These are phyloP conservation scores for Cyclanthera cordifolia DNA, from an alignment of 306 rosid species.

Conservation along the genomic window DNA sequence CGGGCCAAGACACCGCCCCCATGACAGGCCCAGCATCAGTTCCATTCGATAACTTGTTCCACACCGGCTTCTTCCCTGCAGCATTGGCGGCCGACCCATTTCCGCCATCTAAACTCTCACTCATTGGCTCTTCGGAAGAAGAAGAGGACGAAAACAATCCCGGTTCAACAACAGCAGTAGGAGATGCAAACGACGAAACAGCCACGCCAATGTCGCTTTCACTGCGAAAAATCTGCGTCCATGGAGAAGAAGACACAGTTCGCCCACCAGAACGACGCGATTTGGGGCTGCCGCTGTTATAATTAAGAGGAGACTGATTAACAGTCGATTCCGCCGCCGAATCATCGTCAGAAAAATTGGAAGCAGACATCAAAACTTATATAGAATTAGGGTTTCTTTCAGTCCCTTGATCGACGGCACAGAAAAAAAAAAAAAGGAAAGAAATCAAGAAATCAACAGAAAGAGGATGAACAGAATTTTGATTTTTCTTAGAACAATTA, in stretches of 20 bases:
- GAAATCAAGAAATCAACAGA: not conserved
- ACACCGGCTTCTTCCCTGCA: conserved; percentile 44
- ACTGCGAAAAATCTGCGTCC: conserved; percentile 47
- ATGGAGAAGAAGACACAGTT: conserved; percentile 26
- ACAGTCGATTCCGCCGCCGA: conserved; percentile 12
- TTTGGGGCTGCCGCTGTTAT: conserved; percentile 22
- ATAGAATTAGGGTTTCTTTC: conserved; percentile 26
- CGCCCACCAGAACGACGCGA: conserved; percentile 28
- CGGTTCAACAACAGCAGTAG: conserved; percentile 26
- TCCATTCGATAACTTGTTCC: conserved; percentile 63
- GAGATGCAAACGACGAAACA: conserved; percentile 20
- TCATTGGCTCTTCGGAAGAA: conserved; percentile 27
- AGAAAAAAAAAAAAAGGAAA: not conserved
- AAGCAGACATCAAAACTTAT: conserved; percentile 30
- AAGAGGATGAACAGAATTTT: not conserved
- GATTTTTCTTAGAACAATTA: not conserved
- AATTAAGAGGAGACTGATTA: conserved; percentile 30
- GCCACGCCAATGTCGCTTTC: conserved; percentile 40
- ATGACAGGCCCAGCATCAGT: conserved; percentile 51
- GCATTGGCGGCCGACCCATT: conserved; percentile 24
- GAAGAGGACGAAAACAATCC: conserved; percentile 14
- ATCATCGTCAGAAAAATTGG: conserved; percentile 2
- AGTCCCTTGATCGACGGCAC: conserved; percentile 35
- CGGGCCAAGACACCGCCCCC: conserved; percentile 64
- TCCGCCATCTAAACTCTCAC: conserved; percentile 31